Evolutionary conservation across 192 early-diverging fungal genomes (phyloP).

Genomic region (Lobosporangium transversale): DNA sequence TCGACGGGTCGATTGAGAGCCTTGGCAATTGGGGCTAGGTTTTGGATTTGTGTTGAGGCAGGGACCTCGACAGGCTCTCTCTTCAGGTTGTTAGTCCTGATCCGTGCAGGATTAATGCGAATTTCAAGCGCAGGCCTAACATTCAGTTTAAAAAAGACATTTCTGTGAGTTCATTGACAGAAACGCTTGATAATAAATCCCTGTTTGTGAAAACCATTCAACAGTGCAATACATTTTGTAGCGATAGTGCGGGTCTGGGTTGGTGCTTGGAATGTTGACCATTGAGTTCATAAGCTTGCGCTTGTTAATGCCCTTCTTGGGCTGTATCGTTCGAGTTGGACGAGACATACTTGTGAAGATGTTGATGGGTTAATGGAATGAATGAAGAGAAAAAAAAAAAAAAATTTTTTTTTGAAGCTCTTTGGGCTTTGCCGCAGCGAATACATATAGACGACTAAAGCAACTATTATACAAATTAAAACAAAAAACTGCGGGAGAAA

Average conservation of each 20-base stretch:
- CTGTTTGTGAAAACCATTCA: background rate
- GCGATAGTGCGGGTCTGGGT: conserved; percentile 50
- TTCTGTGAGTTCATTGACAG: background rate
- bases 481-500: too few relatives aligned
- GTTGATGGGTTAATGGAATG: background rate
- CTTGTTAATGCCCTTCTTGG: conserved; percentile 49
- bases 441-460: too few relatives aligned
- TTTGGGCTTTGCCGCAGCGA: too few relatives aligned
- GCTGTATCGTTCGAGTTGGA: conserved; percentile 17
- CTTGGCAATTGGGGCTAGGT: conserved; percentile 23
- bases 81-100: conserved; percentile 33
- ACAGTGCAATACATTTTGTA: conserved; percentile 41
- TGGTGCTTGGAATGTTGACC: conserved; percentile 54
- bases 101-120: conserved; percentile 43
- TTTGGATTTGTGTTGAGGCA: conserved; percentile 49
- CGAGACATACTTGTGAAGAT: conserved; percentile 15
- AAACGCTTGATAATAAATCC: background rate
- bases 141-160: background rate
- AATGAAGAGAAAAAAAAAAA: background rate
- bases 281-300: conserved; percentile 55
- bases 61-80: conserved; percentile 31
- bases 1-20: conserved; percentile 45
- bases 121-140: conserved; percentile 46
- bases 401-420: too few relatives aligned
- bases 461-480: too few relatives aligned